Percentiles rank a stretch among this genome's conserved stretches.
Conservation (phyloP, 1,284 basidiomycete genomes). For the Ustilago bromivora region DNA sequence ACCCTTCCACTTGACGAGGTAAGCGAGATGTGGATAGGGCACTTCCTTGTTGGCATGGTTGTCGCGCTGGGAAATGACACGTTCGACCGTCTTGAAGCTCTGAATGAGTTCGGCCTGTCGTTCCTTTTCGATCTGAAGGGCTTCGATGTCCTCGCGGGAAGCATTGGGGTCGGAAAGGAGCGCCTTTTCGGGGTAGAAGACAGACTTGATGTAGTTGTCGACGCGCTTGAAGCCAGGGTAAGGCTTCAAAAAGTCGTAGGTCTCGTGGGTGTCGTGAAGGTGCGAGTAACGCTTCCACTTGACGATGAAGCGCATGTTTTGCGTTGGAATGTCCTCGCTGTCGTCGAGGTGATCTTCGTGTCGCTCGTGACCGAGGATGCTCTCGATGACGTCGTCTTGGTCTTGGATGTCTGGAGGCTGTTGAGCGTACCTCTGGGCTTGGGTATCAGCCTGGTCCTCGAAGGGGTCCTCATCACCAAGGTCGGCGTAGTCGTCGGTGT, state of each 20-base stretch:
- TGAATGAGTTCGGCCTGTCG: slow-evolving; percentile 90
- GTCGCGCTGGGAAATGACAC: slow-evolving; percentile 87
- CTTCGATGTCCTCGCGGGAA: slow-evolving; percentile 88
- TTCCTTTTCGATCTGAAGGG: slow-evolving; percentile 83
- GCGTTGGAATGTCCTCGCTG: slow-evolving; percentile 69
- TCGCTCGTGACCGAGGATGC: slow-evolving; percentile 71
- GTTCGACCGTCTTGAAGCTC: slow-evolving; percentile 90
- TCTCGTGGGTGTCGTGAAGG: slow-evolving; percentile 90
- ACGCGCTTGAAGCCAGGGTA: slow-evolving; percentile 95
- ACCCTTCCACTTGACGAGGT: slow-evolving; percentile 97
- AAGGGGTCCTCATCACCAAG: slow-evolving; percentile 67
- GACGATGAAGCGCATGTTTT: slow-evolving; percentile 71
- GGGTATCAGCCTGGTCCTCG: slow-evolving; percentile 60
- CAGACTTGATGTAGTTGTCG: slow-evolving; percentile 96
- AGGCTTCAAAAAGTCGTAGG: slow-evolving; percentile 87
- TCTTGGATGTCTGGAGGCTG: slow-evolving; percentile 43
- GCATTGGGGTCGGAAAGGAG: slow-evolving; percentile 78
- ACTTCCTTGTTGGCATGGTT: slow-evolving; percentile 74
- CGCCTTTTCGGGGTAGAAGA: slow-evolving; percentile 78
- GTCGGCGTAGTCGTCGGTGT: slow-evolving; percentile 68
- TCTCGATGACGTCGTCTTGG: slow-evolving; percentile 70
- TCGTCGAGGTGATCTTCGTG: slow-evolving; percentile 66
- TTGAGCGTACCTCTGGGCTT: slow-evolving; percentile 37
- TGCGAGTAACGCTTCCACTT: slow-evolving; percentile 72
- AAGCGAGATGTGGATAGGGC: slow-evolving; percentile 77